These are phyloP conservation scores for Liriodendron chinense DNA, from an alignment of 164 flowering plant species.

Conservation along the genomic window DNA sequence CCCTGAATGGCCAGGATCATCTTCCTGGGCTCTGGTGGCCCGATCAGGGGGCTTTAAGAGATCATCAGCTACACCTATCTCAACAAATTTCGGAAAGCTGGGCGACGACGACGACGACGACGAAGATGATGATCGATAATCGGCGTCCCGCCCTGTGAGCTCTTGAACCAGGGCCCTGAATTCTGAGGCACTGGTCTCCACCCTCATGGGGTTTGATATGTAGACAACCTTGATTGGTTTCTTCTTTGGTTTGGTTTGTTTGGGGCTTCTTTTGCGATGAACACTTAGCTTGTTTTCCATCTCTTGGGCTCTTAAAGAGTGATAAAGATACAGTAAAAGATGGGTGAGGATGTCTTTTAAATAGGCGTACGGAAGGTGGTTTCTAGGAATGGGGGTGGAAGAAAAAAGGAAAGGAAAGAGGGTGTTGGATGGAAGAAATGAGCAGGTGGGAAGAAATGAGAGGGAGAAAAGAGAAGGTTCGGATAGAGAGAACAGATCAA, in stretches of 20 bases:
- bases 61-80: not conserved
- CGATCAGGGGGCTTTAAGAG: conserved; percentile 8
- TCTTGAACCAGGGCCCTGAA: conserved; percentile 74
- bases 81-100: not conserved
- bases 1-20: not conserved
- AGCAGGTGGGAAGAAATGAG: not conserved
- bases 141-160: conserved; percentile 54
- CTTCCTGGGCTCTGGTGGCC: not conserved
- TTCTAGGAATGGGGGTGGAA: not conserved
- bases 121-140: not conserved
- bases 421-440: not conserved
- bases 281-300: not conserved
- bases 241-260: conserved; percentile 8
- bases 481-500: too few relatives aligned
- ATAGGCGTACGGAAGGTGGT: not conserved
- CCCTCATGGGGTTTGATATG: conserved; percentile 79
- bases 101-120: not conserved
- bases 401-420: not conserved
- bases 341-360: not conserved
- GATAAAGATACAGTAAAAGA: not conserved
- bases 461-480: not conserved
- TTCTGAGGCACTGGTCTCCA: conserved; percentile 56
- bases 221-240: conserved; percentile 61
- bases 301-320: not conserved
- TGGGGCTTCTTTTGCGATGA: not conserved